A percentile compares a stretch with the other conserved stretches of the same genome.
phyloP scores from a whole-genome alignment of 208 protist genomes.

The Lotmaria passim region DNA sequence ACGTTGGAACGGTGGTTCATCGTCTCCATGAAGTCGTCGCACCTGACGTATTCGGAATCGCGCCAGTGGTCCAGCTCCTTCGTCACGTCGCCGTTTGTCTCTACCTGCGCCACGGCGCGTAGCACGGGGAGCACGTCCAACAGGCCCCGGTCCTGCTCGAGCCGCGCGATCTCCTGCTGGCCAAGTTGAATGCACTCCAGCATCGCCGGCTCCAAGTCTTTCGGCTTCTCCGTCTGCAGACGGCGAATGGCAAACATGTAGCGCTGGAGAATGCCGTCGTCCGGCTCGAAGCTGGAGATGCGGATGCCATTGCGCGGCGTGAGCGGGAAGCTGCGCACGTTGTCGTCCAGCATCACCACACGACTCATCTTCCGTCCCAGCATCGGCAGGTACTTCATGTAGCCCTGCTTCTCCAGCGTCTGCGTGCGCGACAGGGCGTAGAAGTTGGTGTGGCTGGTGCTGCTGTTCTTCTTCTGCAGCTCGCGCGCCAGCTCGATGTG shows the following conservation, averaged over 20 bases:
- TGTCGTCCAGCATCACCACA: constrained; percentile 88
- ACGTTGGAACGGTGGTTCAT: constrained; percentile 69
- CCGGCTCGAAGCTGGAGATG: constrained; percentile 63
- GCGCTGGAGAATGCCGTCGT: constrained; percentile 51
- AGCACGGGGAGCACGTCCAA: constrained; percentile 80
- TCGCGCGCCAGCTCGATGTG: constrained; percentile 52
- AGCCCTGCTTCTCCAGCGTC: constrained; percentile 67
- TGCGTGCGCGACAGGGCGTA: constrained; percentile 84
- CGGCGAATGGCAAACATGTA: constrained; percentile 45
- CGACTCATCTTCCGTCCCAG: constrained; percentile 65
- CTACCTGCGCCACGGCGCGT: constrained; percentile 45
- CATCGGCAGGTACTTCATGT: constrained; percentile 93
- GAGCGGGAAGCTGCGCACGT: constrained; percentile 88
- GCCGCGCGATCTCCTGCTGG: constrained; percentile 45
- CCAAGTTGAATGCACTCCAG: constrained; percentile 39
- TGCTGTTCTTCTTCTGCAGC: constrained; percentile 25
- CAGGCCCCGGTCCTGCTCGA: constrained; percentile 58
- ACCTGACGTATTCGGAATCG: constrained; percentile 64
- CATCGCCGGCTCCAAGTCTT: constrained; percentile 29
- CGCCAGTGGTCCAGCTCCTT: constrained; percentile 86
- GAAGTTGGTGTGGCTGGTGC: constrained; percentile 78
- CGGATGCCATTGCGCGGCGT: constrained; percentile 80
- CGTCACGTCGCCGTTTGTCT: constrained; percentile 48
- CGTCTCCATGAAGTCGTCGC: constrained; percentile 82
- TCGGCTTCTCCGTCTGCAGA: constrained; percentile 29